These are phyloP conservation scores for Thermothielavioides terrestris DNA, from an alignment of 495 filamentous ascomycete species.

Conservation along the genomic window DNA sequence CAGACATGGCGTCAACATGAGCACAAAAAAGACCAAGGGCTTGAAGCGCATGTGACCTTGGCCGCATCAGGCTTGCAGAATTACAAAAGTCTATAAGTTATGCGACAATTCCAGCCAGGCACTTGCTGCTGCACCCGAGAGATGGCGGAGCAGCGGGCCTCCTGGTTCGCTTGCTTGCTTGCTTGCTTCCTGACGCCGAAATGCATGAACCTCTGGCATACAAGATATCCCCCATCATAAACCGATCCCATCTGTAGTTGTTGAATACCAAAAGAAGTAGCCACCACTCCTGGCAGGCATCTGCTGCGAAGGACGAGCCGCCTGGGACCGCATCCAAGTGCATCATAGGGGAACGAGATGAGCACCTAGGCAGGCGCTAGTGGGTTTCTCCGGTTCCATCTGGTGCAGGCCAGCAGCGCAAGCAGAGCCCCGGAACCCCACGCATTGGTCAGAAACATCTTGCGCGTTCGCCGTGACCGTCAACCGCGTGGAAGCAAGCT, in stretches of 20 bases:
- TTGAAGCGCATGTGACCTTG: no score
- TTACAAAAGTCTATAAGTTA: slow-evolving; percentile 25
- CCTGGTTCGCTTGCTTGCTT: no score
- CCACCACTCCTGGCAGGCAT: no score
- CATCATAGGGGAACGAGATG: neutral
- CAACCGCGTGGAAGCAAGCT: neutral
- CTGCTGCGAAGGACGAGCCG: no score
- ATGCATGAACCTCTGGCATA: no score
- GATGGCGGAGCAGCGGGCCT: neutral
- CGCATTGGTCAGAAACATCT: neutral
- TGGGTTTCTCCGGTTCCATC: neutral
- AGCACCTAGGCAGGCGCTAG: neutral
- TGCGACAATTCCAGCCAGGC: slow-evolving; percentile 1
- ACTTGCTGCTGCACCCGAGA: neutral
- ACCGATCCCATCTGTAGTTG: no score
- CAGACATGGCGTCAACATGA: no score
- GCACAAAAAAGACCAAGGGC: no score
- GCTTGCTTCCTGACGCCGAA: no score
- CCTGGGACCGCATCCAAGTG: neutral
- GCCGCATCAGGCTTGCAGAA: neutral
- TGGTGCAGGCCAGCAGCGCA: neutral
- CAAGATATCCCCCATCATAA: no score
- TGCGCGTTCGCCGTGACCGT: neutral
- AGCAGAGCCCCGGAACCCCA: slow-evolving; percentile 1
- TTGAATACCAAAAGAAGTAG: no score